Conservation (phyloP, 345 rosid species). For the Mangifera indica region DNA sequence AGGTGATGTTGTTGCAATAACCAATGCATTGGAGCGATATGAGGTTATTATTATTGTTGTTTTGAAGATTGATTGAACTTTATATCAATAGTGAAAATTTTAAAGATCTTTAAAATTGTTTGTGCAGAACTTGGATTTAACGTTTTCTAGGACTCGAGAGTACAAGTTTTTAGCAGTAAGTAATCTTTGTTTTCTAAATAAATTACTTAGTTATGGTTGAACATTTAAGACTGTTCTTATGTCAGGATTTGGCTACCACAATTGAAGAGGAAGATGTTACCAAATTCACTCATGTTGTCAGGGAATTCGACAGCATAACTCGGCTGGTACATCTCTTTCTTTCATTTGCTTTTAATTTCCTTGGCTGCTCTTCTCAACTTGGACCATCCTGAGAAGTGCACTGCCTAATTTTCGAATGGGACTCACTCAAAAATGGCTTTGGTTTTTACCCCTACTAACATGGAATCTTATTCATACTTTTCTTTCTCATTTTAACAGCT, state of each 20-base stretch:
- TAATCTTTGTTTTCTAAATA: no score
- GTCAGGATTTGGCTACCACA: conserved; percentile 30
- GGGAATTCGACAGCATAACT: conserved; percentile 31
- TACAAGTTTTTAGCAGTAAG: conserved; percentile 27
- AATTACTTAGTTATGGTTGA: background rate
- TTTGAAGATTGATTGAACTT: background rate
- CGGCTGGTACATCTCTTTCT: conserved; percentile 18
- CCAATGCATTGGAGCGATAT: conserved; percentile 27
- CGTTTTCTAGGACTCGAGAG: conserved; percentile 25
- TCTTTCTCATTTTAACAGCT: background rate
- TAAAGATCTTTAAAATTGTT: background rate
- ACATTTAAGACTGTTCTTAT: background rate
- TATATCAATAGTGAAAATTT: background rate
- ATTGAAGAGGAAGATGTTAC: conserved; percentile 30
- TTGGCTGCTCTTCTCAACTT: background rate
- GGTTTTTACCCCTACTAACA: no score
- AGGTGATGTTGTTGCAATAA: conserved; percentile 24
- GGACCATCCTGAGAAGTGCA: background rate
- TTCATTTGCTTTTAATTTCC: background rate
- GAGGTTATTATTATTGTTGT: conserved; percentile 12
- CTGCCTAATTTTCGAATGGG: background rate
- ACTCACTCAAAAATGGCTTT: background rate
- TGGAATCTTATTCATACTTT: background rate
- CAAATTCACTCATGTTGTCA: conserved; percentile 20
- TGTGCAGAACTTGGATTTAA: conserved; percentile 30